Base-by-base conservation (phyloP, 805 yeast genomes). In the Saitoella complicata region DNA sequence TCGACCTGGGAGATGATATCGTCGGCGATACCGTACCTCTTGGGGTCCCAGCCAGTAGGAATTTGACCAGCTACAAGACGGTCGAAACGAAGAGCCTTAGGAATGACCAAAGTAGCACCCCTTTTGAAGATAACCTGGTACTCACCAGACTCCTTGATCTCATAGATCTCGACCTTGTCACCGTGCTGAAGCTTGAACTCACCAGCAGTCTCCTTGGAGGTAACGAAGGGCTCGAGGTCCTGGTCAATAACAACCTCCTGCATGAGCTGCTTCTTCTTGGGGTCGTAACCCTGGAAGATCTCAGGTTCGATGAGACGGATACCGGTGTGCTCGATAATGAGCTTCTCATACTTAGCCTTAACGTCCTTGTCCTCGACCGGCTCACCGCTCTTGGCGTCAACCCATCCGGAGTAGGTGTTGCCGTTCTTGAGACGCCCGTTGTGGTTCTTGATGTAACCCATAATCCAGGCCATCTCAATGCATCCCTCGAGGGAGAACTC, bases 381-480 rank as follows among this genome's bases (percentile, higher is more conserved):
- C 58, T 75, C 78, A 54, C 74, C 78, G 49, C 95, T 77, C 73
- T 88, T 87, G 52, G 94, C 78, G 62, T 91, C 99, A 55, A 88
- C 83, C 98, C 98, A 91, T 56, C 97, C 97, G 41, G 91, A 71
- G 70, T 87, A 87, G 57, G 86, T 88, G 63, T 78, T 78, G 32
- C 58, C 58, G 59, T 87, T 87, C 74, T 84, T 84, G 59, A 83
- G 70, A 61, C 72, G 71, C 68, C 95, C 97, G 55, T 84, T 83
- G 69, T 83, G 91, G 69, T 91, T 91, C 68, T 84, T 85, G 69
- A 91, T 87, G 61, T 82, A 74, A 54, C 96, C 96, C 97, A 91
- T 91, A 56, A 91, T 87, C 96, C 97, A 91, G 42, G 99, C 97
- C 94, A 91, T 87, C 70, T 91, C 98, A 60, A 91, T 80, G 60